Base-by-base conservation (phyloP, 768 basidiomycete species). In the Trametes cinnabarina region DNA sequence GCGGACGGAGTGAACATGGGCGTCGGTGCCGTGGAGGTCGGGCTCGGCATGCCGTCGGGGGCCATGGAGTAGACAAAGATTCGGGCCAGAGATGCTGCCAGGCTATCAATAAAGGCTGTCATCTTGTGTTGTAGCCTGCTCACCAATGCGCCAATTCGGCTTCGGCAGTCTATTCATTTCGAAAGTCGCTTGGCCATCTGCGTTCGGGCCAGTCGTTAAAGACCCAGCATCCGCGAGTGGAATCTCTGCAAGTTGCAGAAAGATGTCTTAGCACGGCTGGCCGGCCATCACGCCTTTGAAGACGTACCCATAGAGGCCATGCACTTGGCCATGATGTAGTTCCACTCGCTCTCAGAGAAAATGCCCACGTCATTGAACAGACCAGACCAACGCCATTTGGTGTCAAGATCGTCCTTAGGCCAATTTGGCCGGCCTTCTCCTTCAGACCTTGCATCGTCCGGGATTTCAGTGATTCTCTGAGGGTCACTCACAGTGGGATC, bases 1-100 rank as follows among this genome's bases (percentile, higher is more conserved):
- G 82, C 78, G 23, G 81, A 66, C 0, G 92, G 90, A 8, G 92
- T 91, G 54, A 86, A 84, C 37, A 83, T 67, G 2, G 94, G 92
- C 0, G 93, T 94, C 1, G 85, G 79, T 3, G 80, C 76, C 58
- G 77, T 83, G 0, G 92, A 92, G 0, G 77, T 68, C 0, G 83
- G 81, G 3, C 79, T 73, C 37, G 85, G 77, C 20, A 76, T 59
- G 11, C 85, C 79, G 66, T 91, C 88, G 3, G 78, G 77, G 0
- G 85, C 78, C 87, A 97, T 94, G 4, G 91, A 94, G 71, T 93
- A 94, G 3, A 95, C 87, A 57, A 96, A 88, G 55, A 94, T 87
- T 35, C 84, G 81, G 11, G 94, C 92, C 49, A 96, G 74, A 11
- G 90, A 92, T 46, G 83, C 90, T 91, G 62, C 8, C 7, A 53